Evolutionary conservation across 2,329 filamentous ascomycete species (phyloP).

Genomic region (Fusarium cicatricum): DNA sequence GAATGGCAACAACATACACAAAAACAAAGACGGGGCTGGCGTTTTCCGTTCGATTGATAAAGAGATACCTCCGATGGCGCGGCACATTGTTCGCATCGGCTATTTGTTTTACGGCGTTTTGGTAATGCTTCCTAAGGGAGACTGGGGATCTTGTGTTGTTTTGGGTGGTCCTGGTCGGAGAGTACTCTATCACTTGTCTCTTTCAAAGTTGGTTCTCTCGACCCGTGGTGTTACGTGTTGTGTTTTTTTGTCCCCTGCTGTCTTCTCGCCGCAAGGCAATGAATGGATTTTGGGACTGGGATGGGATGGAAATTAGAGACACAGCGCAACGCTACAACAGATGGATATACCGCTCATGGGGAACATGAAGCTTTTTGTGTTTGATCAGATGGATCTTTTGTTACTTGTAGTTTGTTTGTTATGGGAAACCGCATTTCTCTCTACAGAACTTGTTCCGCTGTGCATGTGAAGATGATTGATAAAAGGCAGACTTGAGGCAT

Average conservation of each 20-base stretch:
- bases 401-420: constrained; percentile 26
- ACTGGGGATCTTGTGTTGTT: constrained; percentile 21
- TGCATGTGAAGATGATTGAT: not conserved
- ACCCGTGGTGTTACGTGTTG: constrained; percentile 16
- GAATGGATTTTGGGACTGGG: constrained; percentile 24
- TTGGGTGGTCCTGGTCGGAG: constrained; percentile 28
- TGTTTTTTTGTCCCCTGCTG: constrained; percentile 25
- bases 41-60: constrained; percentile 44
- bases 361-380: constrained; percentile 18
- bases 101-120: constrained; percentile 22
- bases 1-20: constrained; percentile 35
- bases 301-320: constrained; percentile 32
- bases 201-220: constrained; percentile 4
- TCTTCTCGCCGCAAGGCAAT: constrained; percentile 19
- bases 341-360: constrained; percentile 30
- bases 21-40: constrained; percentile 35
- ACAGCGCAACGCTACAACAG: constrained; percentile 35
- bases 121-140: constrained; percentile 20
- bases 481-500: not conserved
- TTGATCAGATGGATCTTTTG: constrained; percentile 19
- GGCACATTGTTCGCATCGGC: constrained; percentile 34
- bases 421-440: constrained; percentile 14
- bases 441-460: too few relatives aligned
- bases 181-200: constrained; percentile 13
- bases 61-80: constrained; percentile 40